Conservation (phyloP, 2,329 filamentous ascomycete species). For the Nemania diffusa region DNA sequence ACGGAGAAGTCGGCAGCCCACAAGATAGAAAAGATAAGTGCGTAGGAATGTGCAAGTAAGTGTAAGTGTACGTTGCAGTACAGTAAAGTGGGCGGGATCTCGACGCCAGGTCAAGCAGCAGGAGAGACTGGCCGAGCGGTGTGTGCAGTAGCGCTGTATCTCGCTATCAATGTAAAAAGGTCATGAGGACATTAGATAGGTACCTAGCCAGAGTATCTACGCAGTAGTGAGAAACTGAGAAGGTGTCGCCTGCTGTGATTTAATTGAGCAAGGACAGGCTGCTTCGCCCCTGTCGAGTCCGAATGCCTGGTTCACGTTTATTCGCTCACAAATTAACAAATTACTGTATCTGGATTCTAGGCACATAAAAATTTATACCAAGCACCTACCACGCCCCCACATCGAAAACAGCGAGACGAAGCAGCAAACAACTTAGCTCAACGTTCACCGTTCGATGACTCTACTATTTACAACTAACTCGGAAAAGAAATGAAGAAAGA, state of each 20-base stretch:
- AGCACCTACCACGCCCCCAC: background rate
- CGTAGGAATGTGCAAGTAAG: background rate
- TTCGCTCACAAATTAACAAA: conserved; percentile 29
- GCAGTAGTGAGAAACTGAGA: background rate
- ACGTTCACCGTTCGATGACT: background rate
- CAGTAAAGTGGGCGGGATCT: conserved; percentile 3
- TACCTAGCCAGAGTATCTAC: background rate
- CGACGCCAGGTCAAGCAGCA: conserved; percentile 9
- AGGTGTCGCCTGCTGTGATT: conserved; percentile 24
- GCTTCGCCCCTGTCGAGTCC: conserved; percentile 23
- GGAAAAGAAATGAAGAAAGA: background rate
- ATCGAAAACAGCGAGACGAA: conserved; percentile 7
- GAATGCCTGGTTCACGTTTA: conserved; percentile 10
- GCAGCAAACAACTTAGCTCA: background rate
- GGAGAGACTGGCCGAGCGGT: conserved; percentile 9
- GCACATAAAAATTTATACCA: background rate
- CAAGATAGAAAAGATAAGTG: conserved; percentile 12
- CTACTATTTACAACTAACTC: background rate
- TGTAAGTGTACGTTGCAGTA: background rate
- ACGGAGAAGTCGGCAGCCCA: conserved; percentile 5
- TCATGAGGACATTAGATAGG: background rate
- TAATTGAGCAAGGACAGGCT: conserved; percentile 34
- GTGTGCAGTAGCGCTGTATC: background rate
- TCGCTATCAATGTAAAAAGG: background rate
- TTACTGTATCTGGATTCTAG: conserved; percentile 13